Base-by-base conservation (phyloP, 176 grass and related monocot species). In the Chloris gayana region DNA sequence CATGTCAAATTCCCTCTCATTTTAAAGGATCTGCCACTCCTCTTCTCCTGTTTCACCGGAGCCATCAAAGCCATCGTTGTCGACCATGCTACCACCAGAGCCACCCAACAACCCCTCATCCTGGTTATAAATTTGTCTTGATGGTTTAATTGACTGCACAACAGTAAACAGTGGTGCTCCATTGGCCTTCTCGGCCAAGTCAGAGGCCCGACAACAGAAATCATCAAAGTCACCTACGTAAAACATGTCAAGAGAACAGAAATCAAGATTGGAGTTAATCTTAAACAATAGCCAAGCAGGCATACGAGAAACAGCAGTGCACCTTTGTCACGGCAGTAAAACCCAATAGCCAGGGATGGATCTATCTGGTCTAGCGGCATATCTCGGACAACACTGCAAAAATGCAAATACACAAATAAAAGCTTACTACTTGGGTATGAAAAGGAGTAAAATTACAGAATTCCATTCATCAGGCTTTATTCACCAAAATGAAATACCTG, bases 311-410 rank as follows among this genome's bases (percentile, higher is more conserved):
- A 82, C 19, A 53, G 33, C 29, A 19, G 18, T 67, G 68, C 53
- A 95, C 97, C 97, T 91, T 96, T 93, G 73, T 93, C 76, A 0
- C 60, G 85, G 70, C 93, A 99, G 79, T 99, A 96, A 82, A 99
- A 99, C 31, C 97, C 97, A 88, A 99, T 96, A 37, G 97, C 97
- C 72, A 99, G 53, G 29, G 97, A 99, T 62, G 97, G 82, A 80
- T 99, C 97, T 86, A 99, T 88, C 83, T 82, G 79, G 80, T 96
- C 91, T 58, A 99, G 87, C 67, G 86, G 63, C 84, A 99, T 47
- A 93, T 99, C 88, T 5, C 87, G 84, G 21, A 99, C 82, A 21
- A 85, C 85, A 65, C 97, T 99, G 80, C 11, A 5, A 64, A 83
- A 77, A 19, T 47, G n/a, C 38, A 49, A 58, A 78, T 13, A 44